These are phyloP conservation scores for Amaranthus cruentus DNA, from an alignment of 148 eudicot species.

Conservation along the genomic window DNA sequence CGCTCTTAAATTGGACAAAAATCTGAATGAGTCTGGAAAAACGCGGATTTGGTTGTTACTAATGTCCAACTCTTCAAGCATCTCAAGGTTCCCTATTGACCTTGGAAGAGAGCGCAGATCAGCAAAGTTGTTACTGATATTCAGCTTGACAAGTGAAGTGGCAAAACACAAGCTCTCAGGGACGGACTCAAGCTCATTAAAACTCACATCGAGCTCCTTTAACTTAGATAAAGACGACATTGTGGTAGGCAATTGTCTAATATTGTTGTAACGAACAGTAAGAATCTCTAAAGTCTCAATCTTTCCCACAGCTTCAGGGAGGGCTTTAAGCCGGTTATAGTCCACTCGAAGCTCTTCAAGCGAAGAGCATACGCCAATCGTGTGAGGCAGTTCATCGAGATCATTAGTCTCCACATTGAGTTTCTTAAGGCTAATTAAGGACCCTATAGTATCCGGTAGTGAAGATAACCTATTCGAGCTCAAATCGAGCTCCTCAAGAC, in stretches of 20 bases:
- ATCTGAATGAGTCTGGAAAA: slow-evolving; percentile 76
- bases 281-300: slow-evolving; percentile 59
- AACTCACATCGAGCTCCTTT: slow-evolving; percentile 79
- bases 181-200: slow-evolving; percentile 68
- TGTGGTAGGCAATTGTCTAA: slow-evolving; percentile 64
- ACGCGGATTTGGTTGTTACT: slow-evolving; percentile 68
- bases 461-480: slow-evolving; percentile 53
- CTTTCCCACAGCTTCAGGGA: slow-evolving; percentile 82
- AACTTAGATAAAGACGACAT: slow-evolving; percentile 50
- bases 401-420: slow-evolving; percentile 58
- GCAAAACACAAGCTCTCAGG: slow-evolving; percentile 89
- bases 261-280: slow-evolving; percentile 64
- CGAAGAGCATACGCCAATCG: slow-evolving; percentile 62
- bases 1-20: slow-evolving; percentile 39
- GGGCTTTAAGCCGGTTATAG: slow-evolving; percentile 72
- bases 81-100: slow-evolving; percentile 85
- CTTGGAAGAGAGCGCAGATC: slow-evolving; percentile 61
- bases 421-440: slow-evolving; percentile 49
- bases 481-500: slow-evolving; percentile 73
- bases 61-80: slow-evolving; percentile 68
- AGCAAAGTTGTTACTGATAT: slow-evolving; percentile 86
- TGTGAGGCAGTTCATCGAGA: slow-evolving; percentile 72
- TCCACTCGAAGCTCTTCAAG: slow-evolving; percentile 69
- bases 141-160: slow-evolving; percentile 59
- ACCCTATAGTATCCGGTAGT: slow-evolving; percentile 68